Conservation (phyloP, 345 rosid genomes). For the Euphorbia peplus region DNA sequence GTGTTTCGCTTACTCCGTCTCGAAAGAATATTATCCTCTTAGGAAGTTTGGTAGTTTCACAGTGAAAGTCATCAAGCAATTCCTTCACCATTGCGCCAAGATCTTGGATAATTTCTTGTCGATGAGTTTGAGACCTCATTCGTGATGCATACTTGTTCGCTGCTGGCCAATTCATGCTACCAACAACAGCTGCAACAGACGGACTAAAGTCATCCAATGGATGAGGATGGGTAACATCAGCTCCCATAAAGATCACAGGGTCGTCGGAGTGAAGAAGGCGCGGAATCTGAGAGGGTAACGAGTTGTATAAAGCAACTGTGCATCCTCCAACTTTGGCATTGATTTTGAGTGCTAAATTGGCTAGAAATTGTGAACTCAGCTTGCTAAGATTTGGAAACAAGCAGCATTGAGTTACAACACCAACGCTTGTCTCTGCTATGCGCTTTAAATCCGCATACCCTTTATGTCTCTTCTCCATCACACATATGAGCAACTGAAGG, state of each 20-base stretch:
- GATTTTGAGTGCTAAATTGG: slow-evolving; percentile 90
- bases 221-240: slow-evolving; percentile 96
- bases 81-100: slow-evolving; percentile 83
- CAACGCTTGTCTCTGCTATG: slow-evolving; percentile 86
- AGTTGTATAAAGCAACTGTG: slow-evolving; percentile 75
- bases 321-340: slow-evolving; percentile 95
- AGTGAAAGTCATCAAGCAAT: slow-evolving; percentile 68
- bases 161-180: slow-evolving; percentile 99
- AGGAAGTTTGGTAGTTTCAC: slow-evolving; percentile 63
- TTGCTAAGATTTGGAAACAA: slow-evolving; percentile 75
- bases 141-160: slow-evolving; percentile 84
- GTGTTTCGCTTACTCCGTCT: slow-evolving; percentile 95
- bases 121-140: slow-evolving; percentile 95
- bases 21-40: slow-evolving; percentile 84
- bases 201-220: slow-evolving; percentile 94
- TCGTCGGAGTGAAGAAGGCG: slow-evolving; percentile 57
- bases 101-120: slow-evolving; percentile 88
- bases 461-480: slow-evolving; percentile 94
- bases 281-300: slow-evolving; percentile 79
- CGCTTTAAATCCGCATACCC: slow-evolving; percentile 89
- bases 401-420: slow-evolving; percentile 90
- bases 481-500: slow-evolving; percentile 77
- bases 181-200: slow-evolving; percentile 95
- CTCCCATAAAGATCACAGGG: slow-evolving; percentile 98
- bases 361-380: slow-evolving; percentile 81